phyloP scores from a whole-genome alignment of 352 stramenopile genomes.

The Elongisporangium undulatum region DNA sequence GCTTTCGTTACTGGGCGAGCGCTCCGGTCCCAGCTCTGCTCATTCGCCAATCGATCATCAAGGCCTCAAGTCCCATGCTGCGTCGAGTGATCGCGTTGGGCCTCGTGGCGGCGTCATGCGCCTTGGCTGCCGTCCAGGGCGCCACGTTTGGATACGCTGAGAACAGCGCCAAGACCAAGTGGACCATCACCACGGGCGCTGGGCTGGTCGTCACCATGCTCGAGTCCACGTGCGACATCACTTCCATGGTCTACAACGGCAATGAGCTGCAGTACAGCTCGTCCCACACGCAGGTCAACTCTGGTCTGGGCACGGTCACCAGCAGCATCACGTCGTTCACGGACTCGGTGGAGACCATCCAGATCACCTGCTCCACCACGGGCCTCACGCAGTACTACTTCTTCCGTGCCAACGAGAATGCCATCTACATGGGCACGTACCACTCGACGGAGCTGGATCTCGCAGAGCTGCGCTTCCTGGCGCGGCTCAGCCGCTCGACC shows the following conservation, averaged over 20 bases:
- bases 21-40: no score
- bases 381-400: slow-evolving; percentile 35
- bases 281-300: slow-evolving; percentile 37
- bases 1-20: no score
- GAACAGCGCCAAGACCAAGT: slow-evolving; percentile 19
- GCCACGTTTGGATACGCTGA: slow-evolving; percentile 26
- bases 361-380: slow-evolving; percentile 25
- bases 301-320: slow-evolving; percentile 22
- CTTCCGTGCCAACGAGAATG: slow-evolving; percentile 38
- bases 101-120: background rate
- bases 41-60: no score
- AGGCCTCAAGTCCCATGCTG: background rate
- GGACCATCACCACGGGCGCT: slow-evolving; percentile 23
- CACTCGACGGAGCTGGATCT: slow-evolving; percentile 29
- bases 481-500: slow-evolving; percentile 24
- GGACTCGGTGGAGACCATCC: slow-evolving; percentile 36
- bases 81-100: background rate
- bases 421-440: slow-evolving; percentile 58
- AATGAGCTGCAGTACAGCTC: slow-evolving; percentile 41
- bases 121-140: background rate
- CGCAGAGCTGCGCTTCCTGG: slow-evolving; percentile 42
- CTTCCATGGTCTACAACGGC: slow-evolving; percentile 29
- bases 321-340: slow-evolving; percentile 26
- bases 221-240: slow-evolving; percentile 33
- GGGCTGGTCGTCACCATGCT: slow-evolving; percentile 29